Percentiles rank a stretch among this genome's conserved stretches.
These are phyloP conservation scores for Peziza echinospora DNA, from an alignment of 495 filamentous ascomycete species.

Conservation along the genomic window DNA sequence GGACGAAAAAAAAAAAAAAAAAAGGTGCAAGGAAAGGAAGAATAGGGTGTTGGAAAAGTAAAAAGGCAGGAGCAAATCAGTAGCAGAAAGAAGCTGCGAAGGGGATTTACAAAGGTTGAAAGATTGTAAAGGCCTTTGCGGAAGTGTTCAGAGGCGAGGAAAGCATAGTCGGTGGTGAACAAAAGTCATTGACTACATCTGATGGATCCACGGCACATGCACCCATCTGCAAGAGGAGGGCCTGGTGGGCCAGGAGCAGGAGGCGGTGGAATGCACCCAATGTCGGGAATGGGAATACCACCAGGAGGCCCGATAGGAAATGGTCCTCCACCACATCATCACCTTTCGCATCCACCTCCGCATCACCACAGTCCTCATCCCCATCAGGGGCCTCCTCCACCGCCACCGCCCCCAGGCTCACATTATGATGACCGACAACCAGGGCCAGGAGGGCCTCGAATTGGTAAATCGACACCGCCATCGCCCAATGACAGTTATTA, in stretches of 20 bases:
- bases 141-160: too few relatives aligned
- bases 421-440: neutral
- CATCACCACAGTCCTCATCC: neutral
- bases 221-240: too few relatives aligned
- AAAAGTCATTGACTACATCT: too few relatives aligned
- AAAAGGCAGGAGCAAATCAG: too few relatives aligned
- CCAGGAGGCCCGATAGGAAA: neutral
- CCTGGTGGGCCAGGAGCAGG: neutral
- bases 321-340: neutral
- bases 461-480: neutral
- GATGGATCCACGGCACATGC: neutral
- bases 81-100: too few relatives aligned
- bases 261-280: neutral
- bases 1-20: too few relatives aligned
- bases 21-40: too few relatives aligned
- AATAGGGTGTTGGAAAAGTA: too few relatives aligned
- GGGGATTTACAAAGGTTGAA: too few relatives aligned
- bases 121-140: too few relatives aligned
- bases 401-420: neutral
- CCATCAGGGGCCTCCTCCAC: too few relatives aligned
- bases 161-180: too few relatives aligned
- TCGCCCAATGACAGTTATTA: neutral
- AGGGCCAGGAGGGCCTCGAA: neutral
- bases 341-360: neutral
- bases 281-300: neutral